Conservation (phyloP, 2,329 filamentous ascomycete genomes). For the Aspergillus tubingensis region DNA sequence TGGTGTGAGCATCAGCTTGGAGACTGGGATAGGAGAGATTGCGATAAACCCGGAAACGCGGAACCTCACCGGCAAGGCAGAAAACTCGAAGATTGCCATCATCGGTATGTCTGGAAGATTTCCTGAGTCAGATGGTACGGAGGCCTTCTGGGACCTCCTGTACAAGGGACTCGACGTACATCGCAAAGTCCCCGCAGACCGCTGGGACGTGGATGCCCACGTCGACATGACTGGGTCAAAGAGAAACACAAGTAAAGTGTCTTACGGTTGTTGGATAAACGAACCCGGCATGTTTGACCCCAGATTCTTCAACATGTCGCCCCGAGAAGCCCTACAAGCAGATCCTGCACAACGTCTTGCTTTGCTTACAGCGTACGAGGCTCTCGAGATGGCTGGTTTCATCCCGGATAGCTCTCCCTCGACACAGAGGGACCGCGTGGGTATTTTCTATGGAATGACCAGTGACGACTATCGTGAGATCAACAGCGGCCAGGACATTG, state of each 20-base stretch:
- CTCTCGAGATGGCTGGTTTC: constrained; percentile 78
- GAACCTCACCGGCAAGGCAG: constrained; percentile 34
- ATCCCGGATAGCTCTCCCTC: constrained; percentile 71
- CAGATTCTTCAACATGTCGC: constrained; percentile 87
- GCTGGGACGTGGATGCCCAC: constrained; percentile 73
- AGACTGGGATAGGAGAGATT: constrained; percentile 30
- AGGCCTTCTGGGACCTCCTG: constrained; percentile 74
- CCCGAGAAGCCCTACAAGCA: constrained; percentile 75
- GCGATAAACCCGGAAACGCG: constrained; percentile 19
- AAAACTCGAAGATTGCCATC: constrained; percentile 72
- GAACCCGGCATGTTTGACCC: constrained; percentile 77
- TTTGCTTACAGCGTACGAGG: constrained; percentile 76
- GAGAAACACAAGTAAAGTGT: constrained; percentile 75
- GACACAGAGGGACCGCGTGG: constrained; percentile 65
- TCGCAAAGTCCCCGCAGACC: constrained; percentile 59
- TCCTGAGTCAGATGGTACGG: constrained; percentile 69
- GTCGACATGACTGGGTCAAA: constrained; percentile 70
- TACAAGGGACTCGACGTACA: constrained; percentile 75
- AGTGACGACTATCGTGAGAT: constrained; percentile 78
- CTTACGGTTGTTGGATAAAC: constrained; percentile 74
- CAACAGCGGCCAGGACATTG: constrained; percentile 71
- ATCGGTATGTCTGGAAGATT: constrained; percentile 81
- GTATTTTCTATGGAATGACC: constrained; percentile 74
- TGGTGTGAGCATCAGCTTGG: constrained; percentile 29
- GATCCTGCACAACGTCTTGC: constrained; percentile 81